Base-by-base conservation (phyloP, 805 yeast species). In the Teunomyces tritomae region DNA sequence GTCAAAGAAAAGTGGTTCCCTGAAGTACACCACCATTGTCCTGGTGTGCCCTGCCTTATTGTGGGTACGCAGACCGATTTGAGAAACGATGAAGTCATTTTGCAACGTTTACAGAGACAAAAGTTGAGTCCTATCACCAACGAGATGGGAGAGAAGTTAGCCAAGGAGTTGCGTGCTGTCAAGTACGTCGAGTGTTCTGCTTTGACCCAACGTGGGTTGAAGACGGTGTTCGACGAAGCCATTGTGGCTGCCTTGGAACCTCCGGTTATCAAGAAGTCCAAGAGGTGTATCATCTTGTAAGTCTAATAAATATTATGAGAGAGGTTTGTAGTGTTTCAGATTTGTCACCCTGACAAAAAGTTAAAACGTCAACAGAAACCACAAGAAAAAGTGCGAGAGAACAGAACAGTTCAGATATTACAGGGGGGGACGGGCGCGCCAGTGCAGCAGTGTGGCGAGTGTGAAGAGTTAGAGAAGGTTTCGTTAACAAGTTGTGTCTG, bases 1-100 rank as follows among this genome's bases (percentile, higher is more conserved):
- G 98, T 94, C 45, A 87, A 89, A 67, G 98, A 94, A 73, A 92
- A 92, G 73, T 92, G 99, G 99, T 87, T 91, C 74, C 98, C 98
- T 28, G 99, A 92, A 69, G 96, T 94, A 52, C 80, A 77, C 57
- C 97, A 91, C 67, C 97, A 92, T 71, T 95, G 98, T 64, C 96
- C 96, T n/a, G 97, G 96, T 51, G 97, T 91, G 41, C 97, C 98
- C 17, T 92, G 97, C 62, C 80, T 92, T 58, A 89, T 92, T 63
- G 98, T 92, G 36, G 99, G 99, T 56, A 94, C 98, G 9, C 98
- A 92, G 72, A 84, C 89, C 48, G 99, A 92, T 76, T 78, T 92
- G 62, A 85, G 98, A 68, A 91, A 88, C 60, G 98, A 92, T 66
- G 94, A 91, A 52, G 87, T 89, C 39, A 89, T 91, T 49, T 78